Conservation (phyloP, 257 asterid species). For the Salvia rosmarinus region DNA sequence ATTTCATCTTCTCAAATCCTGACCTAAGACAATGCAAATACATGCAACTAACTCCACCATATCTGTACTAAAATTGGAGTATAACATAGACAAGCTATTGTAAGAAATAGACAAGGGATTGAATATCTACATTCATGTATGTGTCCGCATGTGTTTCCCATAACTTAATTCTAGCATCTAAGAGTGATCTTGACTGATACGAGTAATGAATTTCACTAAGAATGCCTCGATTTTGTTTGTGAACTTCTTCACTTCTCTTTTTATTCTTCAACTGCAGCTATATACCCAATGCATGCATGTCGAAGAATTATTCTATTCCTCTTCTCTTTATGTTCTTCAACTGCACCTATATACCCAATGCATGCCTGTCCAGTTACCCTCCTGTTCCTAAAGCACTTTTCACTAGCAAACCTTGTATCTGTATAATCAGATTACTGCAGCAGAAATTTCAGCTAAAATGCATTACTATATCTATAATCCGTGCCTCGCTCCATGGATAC, state of each 20-base stretch:
- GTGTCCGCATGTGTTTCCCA: background rate
- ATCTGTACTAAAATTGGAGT: background rate
- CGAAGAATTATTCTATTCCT: background rate
- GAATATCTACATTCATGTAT: background rate
- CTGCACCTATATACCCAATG: background rate
- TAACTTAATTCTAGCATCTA: background rate
- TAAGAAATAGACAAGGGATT: slow-evolving; percentile 1
- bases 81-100: background rate
- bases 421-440: background rate
- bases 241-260: background rate
- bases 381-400: background rate
- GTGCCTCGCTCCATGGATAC: slow-evolving; percentile 2
- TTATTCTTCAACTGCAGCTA: slow-evolving; percentile 11
- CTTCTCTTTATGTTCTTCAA: slow-evolving; percentile 5
- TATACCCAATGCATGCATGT: background rate
- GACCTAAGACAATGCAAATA: slow-evolving; percentile 6
- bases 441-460: slow-evolving; percentile 12
- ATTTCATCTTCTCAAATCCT: slow-evolving; percentile 9
- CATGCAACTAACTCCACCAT: background rate
- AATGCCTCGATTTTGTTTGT: slow-evolving; percentile 1
- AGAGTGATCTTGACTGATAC: background rate
- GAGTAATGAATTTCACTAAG: background rate
- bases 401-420: background rate
- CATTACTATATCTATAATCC: slow-evolving; percentile 1
- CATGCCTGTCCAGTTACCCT: background rate